Percentiles rank a stretch among this genome's conserved stretches.
phyloP scores from a whole-genome alignment of 441 rosid genomes.

The Gossypium trilobum region DNA sequence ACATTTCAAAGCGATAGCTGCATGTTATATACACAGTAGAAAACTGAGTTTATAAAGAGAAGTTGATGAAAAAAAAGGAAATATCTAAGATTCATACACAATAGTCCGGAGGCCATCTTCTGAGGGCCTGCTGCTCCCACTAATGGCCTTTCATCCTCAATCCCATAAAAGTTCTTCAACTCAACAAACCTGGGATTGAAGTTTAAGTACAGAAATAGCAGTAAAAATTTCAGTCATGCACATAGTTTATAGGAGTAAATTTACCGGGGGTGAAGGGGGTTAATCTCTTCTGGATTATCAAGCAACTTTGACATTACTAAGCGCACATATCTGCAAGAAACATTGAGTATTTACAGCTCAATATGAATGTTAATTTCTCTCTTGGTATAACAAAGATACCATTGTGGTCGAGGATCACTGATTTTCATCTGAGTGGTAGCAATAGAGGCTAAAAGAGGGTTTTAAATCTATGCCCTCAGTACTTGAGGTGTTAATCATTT shows the following conservation, averaged over 20 bases:
- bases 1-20: conserved; percentile 73
- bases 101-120: conserved; percentile 72
- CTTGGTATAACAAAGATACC: not conserved
- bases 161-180: conserved; percentile 64
- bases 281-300: conserved; percentile 43
- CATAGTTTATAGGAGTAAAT: conserved; percentile 12
- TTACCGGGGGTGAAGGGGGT: conserved; percentile 72
- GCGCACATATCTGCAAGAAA: conserved; percentile 60
- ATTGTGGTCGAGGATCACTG: not conserved
- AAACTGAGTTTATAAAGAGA: not conserved
- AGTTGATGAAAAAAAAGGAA: not conserved
- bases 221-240: not conserved
- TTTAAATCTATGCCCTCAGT: not conserved
- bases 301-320: conserved; percentile 59
- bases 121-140: conserved; percentile 49
- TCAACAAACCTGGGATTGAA: conserved; percentile 52
- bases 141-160: conserved; percentile 64
- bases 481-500: not conserved
- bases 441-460: not conserved
- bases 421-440: not conserved
- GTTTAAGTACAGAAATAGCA: conserved; percentile 13
- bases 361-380: not conserved
- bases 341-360: not conserved
- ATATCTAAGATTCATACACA: conserved; percentile 39
- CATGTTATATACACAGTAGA: conserved; percentile 19